phyloP scores from a whole-genome alignment of 805 yeast genomes.

The Lipomyces japonicus region DNA sequence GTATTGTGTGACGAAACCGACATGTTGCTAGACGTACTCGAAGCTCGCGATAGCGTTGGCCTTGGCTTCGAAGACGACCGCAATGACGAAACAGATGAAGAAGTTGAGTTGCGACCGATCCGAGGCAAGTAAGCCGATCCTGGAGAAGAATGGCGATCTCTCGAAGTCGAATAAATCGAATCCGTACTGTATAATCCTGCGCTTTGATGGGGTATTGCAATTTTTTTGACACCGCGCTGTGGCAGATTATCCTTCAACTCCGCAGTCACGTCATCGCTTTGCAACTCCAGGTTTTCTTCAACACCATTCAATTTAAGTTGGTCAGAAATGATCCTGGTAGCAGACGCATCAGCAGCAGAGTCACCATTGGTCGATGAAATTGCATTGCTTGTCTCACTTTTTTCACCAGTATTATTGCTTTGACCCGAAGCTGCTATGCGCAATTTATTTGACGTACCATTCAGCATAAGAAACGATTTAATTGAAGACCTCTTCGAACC shows the following conservation, averaged over 20 bases:
- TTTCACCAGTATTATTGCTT: too few relatives aligned
- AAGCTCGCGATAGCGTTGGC: constrained; percentile 20
- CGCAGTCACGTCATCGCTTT: too few relatives aligned
- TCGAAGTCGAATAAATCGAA: constrained; percentile 14
- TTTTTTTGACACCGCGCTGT: too few relatives aligned
- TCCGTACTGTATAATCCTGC: constrained; percentile 12
- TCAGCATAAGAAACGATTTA: neutral
- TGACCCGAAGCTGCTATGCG: too few relatives aligned
- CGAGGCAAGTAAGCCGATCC: constrained; percentile 10
- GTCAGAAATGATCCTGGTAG: too few relatives aligned
- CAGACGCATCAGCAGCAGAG: too few relatives aligned
- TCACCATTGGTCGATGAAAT: neutral
- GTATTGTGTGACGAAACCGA: constrained; percentile 17
- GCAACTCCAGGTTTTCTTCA: too few relatives aligned
- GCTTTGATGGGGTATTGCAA: neutral
- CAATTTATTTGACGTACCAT: too few relatives aligned
- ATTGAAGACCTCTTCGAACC: neutral
- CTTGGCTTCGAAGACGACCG: constrained; percentile 9
- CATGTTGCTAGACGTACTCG: constrained; percentile 25
- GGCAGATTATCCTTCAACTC: too few relatives aligned
- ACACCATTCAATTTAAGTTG: too few relatives aligned
- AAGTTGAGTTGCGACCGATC: constrained; percentile 24
- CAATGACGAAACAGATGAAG: constrained; percentile 28
- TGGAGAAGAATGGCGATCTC: constrained; percentile 23
- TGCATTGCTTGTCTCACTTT: too few relatives aligned